Base-by-base conservation (phyloP, 495 filamentous ascomycete genomes). In the Trichoderma virens region DNA sequence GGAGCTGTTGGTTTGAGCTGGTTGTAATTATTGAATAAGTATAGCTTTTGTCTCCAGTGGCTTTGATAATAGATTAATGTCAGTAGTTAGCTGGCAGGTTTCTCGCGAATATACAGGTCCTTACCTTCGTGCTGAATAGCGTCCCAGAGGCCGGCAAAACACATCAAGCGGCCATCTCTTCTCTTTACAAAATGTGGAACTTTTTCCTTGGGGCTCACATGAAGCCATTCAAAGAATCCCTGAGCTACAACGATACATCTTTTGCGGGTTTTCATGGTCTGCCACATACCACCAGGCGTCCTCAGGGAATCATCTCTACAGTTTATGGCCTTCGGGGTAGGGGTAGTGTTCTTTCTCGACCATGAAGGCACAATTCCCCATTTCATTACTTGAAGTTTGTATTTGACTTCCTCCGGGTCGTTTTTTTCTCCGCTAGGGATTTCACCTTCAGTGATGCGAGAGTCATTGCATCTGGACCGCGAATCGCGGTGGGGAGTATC, bases 171-270 rank as follows among this genome's bases (percentile, higher is more conserved):
- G 0, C 89, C 91, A 71, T 97, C 94, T 69, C 86, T 90, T 16
- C 91, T 79, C 70, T 86, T 90, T 11, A 90, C 80, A 71, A 82
- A 98, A 73, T 97, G 86, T 43, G 94, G 94, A 0, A 92, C 76
- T 74, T 87, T 91, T 66, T 91, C 86, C 68, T 90, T 93, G 1
- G 86, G 81, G 0, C 85, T 86, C 31, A 85, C 90, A 73, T 94
- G 91, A 62, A 94, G 74, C 94, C 94, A 98, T 74, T 98, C 94
- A 73, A 93, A 98, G 75, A 97, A 98, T 2, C 94, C 94, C 74
- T 97, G 87, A 16, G 88, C 91, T 3, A 93, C 67, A 2, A 98
- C 86, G 47, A 97, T 78, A 71, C 94, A 98, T 28, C 94, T 82
- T 72, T 97, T 96, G 69, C 79, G 84, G 60, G 85, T 82, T 73